These are phyloP conservation scores for Nematodospora anomalae DNA, from an alignment of 1,139 yeast genomes.

Conservation along the genomic window DNA sequence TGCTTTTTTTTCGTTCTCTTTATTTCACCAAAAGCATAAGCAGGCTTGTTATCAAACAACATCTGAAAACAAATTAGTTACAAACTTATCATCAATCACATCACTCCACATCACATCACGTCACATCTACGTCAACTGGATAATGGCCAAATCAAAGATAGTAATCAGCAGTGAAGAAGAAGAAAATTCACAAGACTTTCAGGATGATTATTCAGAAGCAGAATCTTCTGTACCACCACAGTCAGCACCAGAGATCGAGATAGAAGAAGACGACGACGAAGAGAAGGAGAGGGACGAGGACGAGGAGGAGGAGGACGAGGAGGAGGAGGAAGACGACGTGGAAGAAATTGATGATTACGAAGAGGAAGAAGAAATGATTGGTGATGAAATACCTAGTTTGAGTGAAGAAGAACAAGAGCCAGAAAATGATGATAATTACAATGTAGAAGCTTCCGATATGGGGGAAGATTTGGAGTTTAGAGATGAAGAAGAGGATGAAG, in stretches of 20 bases:
- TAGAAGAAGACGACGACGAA: conserved; percentile 15
- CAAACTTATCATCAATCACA: too few species aligned
- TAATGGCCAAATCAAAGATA: conserved; percentile 12
- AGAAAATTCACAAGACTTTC: conserved; percentile 2
- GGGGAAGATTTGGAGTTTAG: conserved; percentile 41
- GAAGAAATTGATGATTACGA: conserved; percentile 20
- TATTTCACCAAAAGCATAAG: too few species aligned
- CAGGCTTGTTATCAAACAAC: too few species aligned
- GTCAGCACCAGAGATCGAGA: conserved; percentile 11
- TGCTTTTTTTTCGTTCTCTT: too few species aligned
- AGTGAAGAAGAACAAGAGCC: conserved; percentile 29
- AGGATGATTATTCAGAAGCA: conserved; percentile 9
- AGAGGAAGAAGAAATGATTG: conserved; percentile 21
- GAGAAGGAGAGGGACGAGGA: conserved; percentile 15
- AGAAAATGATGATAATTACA: conserved; percentile 24
- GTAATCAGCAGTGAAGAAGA: conserved; percentile 11
- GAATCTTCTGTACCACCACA: conserved; percentile 7
- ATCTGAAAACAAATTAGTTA: too few species aligned
- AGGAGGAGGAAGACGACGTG: conserved; percentile 18
- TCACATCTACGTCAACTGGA: too few species aligned
- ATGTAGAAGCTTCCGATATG: conserved; percentile 41
- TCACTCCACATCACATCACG: too few species aligned
- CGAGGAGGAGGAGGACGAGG: conserved; percentile 17
- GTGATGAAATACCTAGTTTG: conserved; percentile 24
- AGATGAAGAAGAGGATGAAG: conserved; percentile 29